Evolutionary conservation across 805 yeast species (phyloP).

Genomic region (Candida nemodendra): DNA sequence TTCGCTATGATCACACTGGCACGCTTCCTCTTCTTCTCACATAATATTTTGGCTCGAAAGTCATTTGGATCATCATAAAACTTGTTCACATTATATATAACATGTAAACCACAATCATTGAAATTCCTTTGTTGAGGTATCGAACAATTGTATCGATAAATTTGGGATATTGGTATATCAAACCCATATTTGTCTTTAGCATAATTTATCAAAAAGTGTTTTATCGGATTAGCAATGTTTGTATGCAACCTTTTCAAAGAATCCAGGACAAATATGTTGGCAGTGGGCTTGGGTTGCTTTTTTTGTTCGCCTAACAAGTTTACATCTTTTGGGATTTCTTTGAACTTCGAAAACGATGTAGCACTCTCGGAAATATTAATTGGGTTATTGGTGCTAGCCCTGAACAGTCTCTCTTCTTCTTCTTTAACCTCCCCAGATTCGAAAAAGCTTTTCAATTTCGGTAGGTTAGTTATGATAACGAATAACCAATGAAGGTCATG

Average conservation of each 20-base stretch:
- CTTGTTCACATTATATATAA: conserved; percentile 66
- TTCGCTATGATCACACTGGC: conserved; percentile 10
- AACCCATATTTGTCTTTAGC: conserved; percentile 62
- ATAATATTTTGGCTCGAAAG: conserved; percentile 34
- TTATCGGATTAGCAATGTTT: conserved; percentile 51
- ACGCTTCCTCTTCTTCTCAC: conserved; percentile 16
- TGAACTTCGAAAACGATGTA: not conserved
- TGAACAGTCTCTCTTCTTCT: not conserved
- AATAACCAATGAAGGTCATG: conserved; percentile 86
- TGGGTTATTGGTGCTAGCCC: not conserved
- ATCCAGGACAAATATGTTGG: conserved; percentile 64
- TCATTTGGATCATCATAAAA: conserved; percentile 50
- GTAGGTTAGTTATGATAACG: conserved; percentile 61
- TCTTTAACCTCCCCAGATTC: conserved; percentile 2
- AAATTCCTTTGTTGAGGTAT: conserved; percentile 86
- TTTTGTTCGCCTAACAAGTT: conserved; percentile 7
- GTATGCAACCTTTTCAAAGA: conserved; percentile 65
- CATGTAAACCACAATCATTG: conserved; percentile 94
- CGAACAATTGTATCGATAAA: conserved; percentile 33
- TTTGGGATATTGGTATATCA: conserved; percentile 43
- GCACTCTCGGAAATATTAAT: not conserved
- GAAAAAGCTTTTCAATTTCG: conserved; percentile 24
- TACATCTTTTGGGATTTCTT: conserved; percentile 10
- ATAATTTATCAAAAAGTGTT: conserved; percentile 60
- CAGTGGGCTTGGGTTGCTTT: conserved; percentile 19